Evolutionary conservation across 768 basidiomycete genomes (phyloP), one percentile per base, ranked within the genome.

Genomic region (Leccinum subgranulosum): DNA sequence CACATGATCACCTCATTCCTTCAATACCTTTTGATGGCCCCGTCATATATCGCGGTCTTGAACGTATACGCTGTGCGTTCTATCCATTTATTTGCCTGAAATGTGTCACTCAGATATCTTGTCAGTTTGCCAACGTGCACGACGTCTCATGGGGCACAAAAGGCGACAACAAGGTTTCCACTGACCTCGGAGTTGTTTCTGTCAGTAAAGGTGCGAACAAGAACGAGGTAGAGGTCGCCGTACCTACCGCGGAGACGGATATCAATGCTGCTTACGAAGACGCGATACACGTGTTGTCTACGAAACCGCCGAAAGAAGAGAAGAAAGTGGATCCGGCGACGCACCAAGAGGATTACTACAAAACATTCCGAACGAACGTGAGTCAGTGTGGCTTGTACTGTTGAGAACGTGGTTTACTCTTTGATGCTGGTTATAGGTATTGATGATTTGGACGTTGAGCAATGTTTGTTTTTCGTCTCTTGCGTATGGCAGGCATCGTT

Each of bases 131-230:
- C 3, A 93, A 93, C 67, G 90, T 92, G 6, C 90, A 93, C 73
- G 94, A 95, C 58, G 87, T 95, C 10, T 93, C 91, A 4, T 95
- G 94, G 94, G 94, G 94, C 36, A 98, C 92, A 4, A 98, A 96
- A 69, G 96, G 92, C 33, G 92, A 91, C 73, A 94, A 94, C 77
- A 94, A 87, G 67, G 82, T 88, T 46, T 80, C 78, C 54, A 88
- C 87, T 25, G 92, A 95, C 63, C 84, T 98, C 6, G 97, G 96
- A 47, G 87, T 87, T 6, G 90, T 95, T 60, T 81, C 81, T 50
- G 78, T 78, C 1, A 76, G 78, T 34, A 81, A 81, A 57, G 83
- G 60, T 54, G 73, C 74, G 54, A 74, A 87, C 57, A 86, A 86
- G 67, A 89, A 89, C 63, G 87, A 91, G 67, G 95, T 95, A 10